Evolutionary conservation across 352 stramenopile species (phyloP).

Genomic region (Pythium myriotylum): DNA sequence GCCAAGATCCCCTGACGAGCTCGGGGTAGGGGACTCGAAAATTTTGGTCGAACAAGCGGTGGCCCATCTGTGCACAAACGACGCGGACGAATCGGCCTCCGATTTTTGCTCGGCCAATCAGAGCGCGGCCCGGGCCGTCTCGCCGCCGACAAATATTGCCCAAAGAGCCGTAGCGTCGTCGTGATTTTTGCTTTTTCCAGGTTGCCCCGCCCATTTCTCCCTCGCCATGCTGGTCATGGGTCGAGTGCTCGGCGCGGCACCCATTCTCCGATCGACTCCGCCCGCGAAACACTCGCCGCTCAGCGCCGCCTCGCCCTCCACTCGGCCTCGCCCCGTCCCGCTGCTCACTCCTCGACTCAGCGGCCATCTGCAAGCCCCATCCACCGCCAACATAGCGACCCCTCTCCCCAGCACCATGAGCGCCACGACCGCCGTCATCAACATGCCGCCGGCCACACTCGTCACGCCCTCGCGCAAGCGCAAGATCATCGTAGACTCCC

Average conservation of each 20-base stretch:
- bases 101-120: constrained; percentile 21
- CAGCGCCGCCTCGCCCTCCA: constrained; percentile 9
- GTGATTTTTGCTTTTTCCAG: not conserved
- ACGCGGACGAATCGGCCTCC: not conserved
- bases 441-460: not conserved
- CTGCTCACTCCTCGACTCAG: constrained; percentile 18
- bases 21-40: constrained; percentile 13
- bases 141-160: not conserved
- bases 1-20: not conserved
- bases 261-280: constrained; percentile 10
- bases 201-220: not conserved
- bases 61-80: constrained; percentile 2
- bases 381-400: constrained; percentile 2
- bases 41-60: constrained; percentile 9
- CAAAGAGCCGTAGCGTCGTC: not conserved
- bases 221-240: not conserved
- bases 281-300: constrained; percentile 2
- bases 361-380: constrained; percentile 5
- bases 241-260: not conserved
- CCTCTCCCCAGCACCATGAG: constrained; percentile 9
- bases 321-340: constrained; percentile 3
- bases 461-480: constrained; percentile 25
- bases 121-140: not conserved
- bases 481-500: constrained; percentile 29
- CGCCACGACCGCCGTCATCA: constrained; percentile 9